phyloP scores from a whole-genome alignment of 2,329 filamentous ascomycete genomes.

The Orbilia brochopaga region DNA sequence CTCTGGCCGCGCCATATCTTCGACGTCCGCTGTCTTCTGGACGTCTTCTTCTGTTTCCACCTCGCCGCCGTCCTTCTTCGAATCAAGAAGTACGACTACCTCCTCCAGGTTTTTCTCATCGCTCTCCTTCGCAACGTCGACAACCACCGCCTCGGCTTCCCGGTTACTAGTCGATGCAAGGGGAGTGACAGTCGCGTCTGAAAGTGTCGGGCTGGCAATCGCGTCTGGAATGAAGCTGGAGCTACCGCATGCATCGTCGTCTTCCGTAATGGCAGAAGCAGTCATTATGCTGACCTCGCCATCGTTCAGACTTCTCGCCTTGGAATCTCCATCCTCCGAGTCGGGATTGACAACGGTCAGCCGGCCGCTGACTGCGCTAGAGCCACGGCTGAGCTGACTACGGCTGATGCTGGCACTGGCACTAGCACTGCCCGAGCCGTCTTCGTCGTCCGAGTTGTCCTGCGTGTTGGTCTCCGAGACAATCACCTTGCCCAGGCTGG shows the following conservation, averaged over 20 bases:
- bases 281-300: constrained; percentile 47
- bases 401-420: constrained; percentile 22
- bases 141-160: constrained; percentile 39
- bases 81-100: constrained; percentile 29
- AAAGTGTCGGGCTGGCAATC: constrained; percentile 32
- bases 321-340: constrained; percentile 12
- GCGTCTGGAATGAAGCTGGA: constrained; percentile 38
- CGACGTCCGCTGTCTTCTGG: constrained; percentile 22
- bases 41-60: constrained; percentile 1
- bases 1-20: constrained; percentile 23
- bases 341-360: constrained; percentile 38
- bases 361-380: constrained; percentile 37
- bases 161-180: constrained; percentile 14
- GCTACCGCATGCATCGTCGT: constrained; percentile 15
- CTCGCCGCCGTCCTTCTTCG: background rate
- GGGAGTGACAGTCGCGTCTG: constrained; percentile 28
- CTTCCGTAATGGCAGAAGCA: constrained; percentile 33
- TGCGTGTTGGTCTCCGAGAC: constrained; percentile 33
- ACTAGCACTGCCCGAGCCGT: constrained; percentile 16
- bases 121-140: constrained; percentile 41
- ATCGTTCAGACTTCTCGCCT: constrained; percentile 19
- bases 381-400: constrained; percentile 30
- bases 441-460: constrained; percentile 42
- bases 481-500: constrained; percentile 37
- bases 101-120: constrained; percentile 35